Evolutionary conservation across 1,284 basidiomycete species (phyloP), one percentile per base, ranked within the genome.

Genomic region (Leccinum griseonigrum): DNA sequence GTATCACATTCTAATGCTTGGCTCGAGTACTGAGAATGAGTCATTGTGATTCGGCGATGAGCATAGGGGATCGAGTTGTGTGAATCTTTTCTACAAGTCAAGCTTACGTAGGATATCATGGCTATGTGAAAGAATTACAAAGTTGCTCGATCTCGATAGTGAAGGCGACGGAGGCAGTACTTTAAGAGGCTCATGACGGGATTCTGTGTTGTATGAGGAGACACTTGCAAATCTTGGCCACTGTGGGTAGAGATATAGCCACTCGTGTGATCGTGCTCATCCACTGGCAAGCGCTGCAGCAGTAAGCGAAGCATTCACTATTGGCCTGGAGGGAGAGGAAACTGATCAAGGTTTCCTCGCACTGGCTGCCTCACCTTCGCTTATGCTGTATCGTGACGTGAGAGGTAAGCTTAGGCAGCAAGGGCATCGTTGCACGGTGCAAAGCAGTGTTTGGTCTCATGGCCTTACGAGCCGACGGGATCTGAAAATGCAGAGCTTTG

Each of bases 241-340:
- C 93, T 86, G 63, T 85, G 87, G 3, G 91, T 92, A 1, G 89
- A 90, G n/a, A 22, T 46, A 95, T 89, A 1, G 88, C 92, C 57
- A 92, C 72, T 81, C 88, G 94, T 64, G 84, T 85, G 63, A 95
- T 86, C 2, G 87, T 90, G 82, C 56, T 81, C 74, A 2, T 92
- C 93, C 40, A 43, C 9, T 18, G 14, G 40, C 61, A 86, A 84
- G 0, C 87, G 85, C 91, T 93, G 57, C 38, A 22, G 22, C 22
- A 52, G 22, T 26, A 28, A 34, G 58, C 48, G 18, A 55, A 7
- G 40, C 56, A 50, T 65, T 29, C 60, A 64, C n/a, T 55, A 48
- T 10, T 55, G 32, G 14, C 48, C 9, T 55, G 32, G 14, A 43
- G 11, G 57, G 28, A 53, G 56, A 54, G 28, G 61, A 60, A 54